Conservation (phyloP, 495 filamentous ascomycete genomes). For the Neurospora hispaniola region DNA sequence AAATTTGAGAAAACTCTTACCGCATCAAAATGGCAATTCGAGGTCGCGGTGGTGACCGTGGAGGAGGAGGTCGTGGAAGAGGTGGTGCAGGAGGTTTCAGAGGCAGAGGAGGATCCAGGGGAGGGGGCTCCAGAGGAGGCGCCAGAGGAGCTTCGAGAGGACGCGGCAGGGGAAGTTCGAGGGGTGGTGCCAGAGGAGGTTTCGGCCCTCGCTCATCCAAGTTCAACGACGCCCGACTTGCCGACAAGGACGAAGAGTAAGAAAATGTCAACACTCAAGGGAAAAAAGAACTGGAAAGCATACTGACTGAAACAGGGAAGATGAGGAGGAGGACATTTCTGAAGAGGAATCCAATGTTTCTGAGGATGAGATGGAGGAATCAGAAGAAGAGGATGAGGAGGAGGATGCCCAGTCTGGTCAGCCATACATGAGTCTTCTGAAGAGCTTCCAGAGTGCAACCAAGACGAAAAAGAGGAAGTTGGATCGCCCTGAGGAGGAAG, state of each 20-base stretch:
- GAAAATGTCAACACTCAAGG: conserved; percentile 2
- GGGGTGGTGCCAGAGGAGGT: conserved; percentile 25
- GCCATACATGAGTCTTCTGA: conserved; percentile 57
- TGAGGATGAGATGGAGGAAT: conserved; percentile 24
- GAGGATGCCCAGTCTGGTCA: conserved; percentile 22
- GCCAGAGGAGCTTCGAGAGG: conserved; percentile 17
- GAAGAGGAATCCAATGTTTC: conserved; percentile 33
- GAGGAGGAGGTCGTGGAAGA: conserved; percentile 13
- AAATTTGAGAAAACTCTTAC: not conserved
- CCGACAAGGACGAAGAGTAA: conserved; percentile 24
- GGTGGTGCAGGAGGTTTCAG: conserved; percentile 16
- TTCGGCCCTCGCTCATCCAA: conserved; percentile 16
- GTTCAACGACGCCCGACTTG: conserved; percentile 29
- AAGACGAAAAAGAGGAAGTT: conserved; percentile 61
- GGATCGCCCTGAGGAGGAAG: conserved; percentile 23
- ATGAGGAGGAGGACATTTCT: conserved; percentile 8
- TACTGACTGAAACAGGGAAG: conserved; percentile 9
- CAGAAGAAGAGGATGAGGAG: conserved; percentile 30
- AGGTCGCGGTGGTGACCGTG: conserved; percentile 27
- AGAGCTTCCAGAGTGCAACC: conserved; percentile 50
- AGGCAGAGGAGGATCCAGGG: conserved; percentile 9
- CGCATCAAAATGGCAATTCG: conserved; percentile 16
- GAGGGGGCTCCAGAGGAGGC: conserved; percentile 14
- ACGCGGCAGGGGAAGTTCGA: conserved; percentile 6
- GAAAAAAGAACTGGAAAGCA: not conserved